phyloP scores from a whole-genome alignment of 768 basidiomycete genomes.

The Collybia mongolica region DNA sequence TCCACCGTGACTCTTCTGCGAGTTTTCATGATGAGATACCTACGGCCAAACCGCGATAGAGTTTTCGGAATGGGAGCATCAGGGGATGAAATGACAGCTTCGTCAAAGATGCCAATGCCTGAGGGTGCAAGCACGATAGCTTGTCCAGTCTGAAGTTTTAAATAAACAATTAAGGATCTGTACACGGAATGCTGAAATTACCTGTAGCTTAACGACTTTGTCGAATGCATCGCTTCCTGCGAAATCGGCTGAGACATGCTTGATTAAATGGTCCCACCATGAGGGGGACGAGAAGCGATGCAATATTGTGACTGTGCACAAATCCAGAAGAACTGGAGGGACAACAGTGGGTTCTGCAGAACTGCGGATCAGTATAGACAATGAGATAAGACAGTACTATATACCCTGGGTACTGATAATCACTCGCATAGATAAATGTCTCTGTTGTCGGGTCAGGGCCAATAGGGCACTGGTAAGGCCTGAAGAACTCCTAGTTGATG shows the following conservation, averaged over 20 bases:
- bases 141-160: conserved; percentile 57
- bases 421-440: conserved; percentile 70
- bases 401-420: conserved; percentile 72
- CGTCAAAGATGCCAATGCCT: conserved; percentile 45
- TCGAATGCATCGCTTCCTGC: conserved; percentile 61
- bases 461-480: conserved; percentile 60
- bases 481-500: conserved; percentile 37
- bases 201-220: conserved; percentile 63
- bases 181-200: conserved; percentile 20
- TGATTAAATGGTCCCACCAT: conserved; percentile 71
- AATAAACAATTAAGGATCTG: neutral
- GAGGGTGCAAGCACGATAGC: conserved; percentile 70
- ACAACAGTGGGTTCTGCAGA: conserved; percentile 68
- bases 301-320: conserved; percentile 63
- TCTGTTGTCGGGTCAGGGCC: conserved; percentile 63
- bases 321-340: conserved; percentile 63
- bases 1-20: conserved; percentile 60
- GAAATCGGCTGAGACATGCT: conserved; percentile 67
- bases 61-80: conserved; percentile 5
- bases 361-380: conserved; percentile 3
- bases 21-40: conserved; percentile 60
- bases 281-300: conserved; percentile 76
- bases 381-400: neutral
- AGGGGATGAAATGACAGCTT: conserved; percentile 5
- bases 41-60: conserved; percentile 52